Base-by-base conservation (phyloP, 352 stramenopile genomes). In the Plasmopara halstedii region DNA sequence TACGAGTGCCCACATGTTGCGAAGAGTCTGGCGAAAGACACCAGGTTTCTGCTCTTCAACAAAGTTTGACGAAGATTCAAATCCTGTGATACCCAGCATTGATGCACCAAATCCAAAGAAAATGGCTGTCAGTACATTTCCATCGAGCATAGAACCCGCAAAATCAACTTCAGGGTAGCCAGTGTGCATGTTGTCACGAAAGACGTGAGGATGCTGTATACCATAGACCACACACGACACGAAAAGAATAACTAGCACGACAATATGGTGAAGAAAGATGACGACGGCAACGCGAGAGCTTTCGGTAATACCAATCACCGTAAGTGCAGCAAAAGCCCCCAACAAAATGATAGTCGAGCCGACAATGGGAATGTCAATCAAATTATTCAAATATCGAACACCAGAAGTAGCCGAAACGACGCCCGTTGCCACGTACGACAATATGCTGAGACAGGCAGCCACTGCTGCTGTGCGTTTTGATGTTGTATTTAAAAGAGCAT, bases 61-160 rank as follows among this genome's bases (percentile, higher is more conserved):
- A 57, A 89, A 95, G 36, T 95, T 78, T 3, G 79, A 76, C 20
- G 72, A 88, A 2, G 64, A 85, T 64, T 96, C 86, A 45, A 96
- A 96, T n/a, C 86, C 86, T 8, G 71, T 88, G 53, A 95, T 86
- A 49, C 86, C 86, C 4, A 96, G 64, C 73, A 96, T 88, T 0
- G 83, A 74, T 0, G 70, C 70, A 6, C 56, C 68, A 37, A 77
- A 82, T 31, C 81, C 81, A 42, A 92, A 89, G 64, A 85, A 87
- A 29, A 85, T 58, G 0, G 75, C 65, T 1, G 64, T 74, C 0
- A 58, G 27, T 2, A 76, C 51, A 17, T 61, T 75, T 18, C 56
- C 60, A 7, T 62, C 34, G 14, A 79, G 34, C 54, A 64, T 67
- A 0, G 56, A 53, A 1, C 70, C 70, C 0, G 67, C 62, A 29